Conservation (phyloP, 495 filamentous ascomycete genomes). For the Aspergillus sparsus region DNA sequence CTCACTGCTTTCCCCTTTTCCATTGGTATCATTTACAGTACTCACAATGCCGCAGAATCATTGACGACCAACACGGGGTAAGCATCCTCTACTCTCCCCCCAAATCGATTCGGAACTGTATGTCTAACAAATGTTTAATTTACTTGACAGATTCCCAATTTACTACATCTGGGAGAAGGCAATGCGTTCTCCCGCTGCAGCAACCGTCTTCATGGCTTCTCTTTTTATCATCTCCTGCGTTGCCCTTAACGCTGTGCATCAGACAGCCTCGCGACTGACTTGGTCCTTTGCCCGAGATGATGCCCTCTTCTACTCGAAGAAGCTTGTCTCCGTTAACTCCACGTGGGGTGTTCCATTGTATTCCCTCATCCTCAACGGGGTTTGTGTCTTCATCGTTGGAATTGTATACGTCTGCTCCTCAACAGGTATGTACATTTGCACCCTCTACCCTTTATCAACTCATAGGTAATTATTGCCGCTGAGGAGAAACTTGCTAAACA, state of each 20-base stretch:
- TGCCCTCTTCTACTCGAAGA: slow-evolving; percentile 30
- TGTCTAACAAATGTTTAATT: slow-evolving; percentile 19
- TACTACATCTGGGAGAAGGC: slow-evolving; percentile 38
- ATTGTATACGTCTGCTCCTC: slow-evolving; percentile 35
- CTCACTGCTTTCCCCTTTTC: slow-evolving; percentile 36
- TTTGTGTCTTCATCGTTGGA: slow-evolving; percentile 29
- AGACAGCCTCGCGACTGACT: slow-evolving; percentile 45
- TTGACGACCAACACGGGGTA: slow-evolving; percentile 32
- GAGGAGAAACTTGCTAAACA: neutral
- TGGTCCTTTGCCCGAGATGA: slow-evolving; percentile 49
- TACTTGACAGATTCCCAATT: slow-evolving; percentile 28
- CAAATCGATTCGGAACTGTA: slow-evolving; percentile 18
- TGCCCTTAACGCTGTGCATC: slow-evolving; percentile 37
- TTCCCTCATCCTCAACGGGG: slow-evolving; percentile 30
- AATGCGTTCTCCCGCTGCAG: slow-evolving; percentile 32
- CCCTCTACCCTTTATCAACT: neutral
- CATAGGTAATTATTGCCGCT: neutral
- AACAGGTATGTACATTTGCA: slow-evolving; percentile 22
- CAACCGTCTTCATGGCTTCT: slow-evolving; percentile 34
- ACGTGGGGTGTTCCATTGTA: slow-evolving; percentile 29
- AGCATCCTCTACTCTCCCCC: neutral
- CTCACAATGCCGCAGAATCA: slow-evolving; percentile 24
- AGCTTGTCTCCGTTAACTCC: slow-evolving; percentile 23
- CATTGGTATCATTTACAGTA: slow-evolving; percentile 36
- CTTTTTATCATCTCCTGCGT: slow-evolving; percentile 34